Percentiles rank a stretch among this genome's conserved stretches.
These are phyloP conservation scores for Lasiosphaeria ovina DNA, from an alignment of 495 filamentous ascomycete species.

Conservation along the genomic window DNA sequence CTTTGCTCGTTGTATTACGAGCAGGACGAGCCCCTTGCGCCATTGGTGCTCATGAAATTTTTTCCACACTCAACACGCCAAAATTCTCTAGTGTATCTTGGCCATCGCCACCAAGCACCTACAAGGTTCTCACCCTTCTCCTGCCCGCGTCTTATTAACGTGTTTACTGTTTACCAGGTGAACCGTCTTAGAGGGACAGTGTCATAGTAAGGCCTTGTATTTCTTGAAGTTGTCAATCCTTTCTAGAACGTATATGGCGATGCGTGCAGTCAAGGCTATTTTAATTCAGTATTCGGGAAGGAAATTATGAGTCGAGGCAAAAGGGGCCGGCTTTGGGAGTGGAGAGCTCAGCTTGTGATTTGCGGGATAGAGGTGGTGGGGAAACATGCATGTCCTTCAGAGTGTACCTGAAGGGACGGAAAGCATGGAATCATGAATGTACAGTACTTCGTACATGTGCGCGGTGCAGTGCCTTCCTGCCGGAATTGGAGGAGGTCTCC, in stretches of 20 bases:
- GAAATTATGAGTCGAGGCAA: no score
- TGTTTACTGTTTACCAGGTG: no score
- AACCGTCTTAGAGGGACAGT: no score
- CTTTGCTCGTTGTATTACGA: not conserved
- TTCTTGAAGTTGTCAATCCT: no score
- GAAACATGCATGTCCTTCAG: not conserved
- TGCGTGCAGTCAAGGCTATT: no score
- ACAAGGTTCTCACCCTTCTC: no score
- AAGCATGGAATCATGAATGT: not conserved
- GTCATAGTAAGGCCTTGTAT: no score
- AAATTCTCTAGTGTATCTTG: not conserved
- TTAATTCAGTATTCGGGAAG: no score
- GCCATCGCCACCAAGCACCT: not conserved
- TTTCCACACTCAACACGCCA: not conserved
- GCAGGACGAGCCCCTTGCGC: constrained; percentile 4
- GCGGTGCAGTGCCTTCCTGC: not conserved
- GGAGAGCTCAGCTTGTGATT: not conserved
- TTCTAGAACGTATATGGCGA: no score
- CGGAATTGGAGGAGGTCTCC: not conserved
- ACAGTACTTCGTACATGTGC: not conserved
- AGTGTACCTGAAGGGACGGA: no score
- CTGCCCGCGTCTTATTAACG: no score
- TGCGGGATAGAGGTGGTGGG: not conserved
- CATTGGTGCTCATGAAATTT: constrained; percentile 18
- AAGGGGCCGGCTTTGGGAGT: not conserved